Evolutionary conservation across 148 eudicot genomes (phyloP).

Genomic region (Dianthus caryophyllus): DNA sequence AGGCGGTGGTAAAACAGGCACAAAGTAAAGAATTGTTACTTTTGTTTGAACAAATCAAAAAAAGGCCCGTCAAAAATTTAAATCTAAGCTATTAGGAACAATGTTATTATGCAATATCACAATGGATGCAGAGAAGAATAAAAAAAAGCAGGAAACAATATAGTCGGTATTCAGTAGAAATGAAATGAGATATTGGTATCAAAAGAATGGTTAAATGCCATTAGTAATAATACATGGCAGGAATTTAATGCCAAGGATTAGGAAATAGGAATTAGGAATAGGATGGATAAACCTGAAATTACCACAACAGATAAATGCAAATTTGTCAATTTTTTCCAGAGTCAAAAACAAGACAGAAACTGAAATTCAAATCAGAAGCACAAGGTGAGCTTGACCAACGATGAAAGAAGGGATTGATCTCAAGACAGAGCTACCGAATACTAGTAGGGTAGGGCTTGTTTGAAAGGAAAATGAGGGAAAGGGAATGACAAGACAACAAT

Average conservation of each 20-base stretch:
- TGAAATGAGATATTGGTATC: constrained; percentile 32
- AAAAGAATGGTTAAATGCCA: constrained; percentile 18
- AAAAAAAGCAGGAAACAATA: constrained; percentile 15
- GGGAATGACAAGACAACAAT: too few species aligned
- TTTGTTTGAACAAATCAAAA: constrained; percentile 33
- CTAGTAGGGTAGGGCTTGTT: too few species aligned
- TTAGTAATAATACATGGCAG: too few species aligned
- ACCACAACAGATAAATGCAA: constrained; percentile 24
- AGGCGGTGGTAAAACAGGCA: constrained; percentile 45
- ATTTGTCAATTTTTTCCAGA: constrained; percentile 15
- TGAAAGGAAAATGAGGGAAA: too few species aligned
- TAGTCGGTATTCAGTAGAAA: constrained; percentile 26
- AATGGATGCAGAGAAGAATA: constrained; percentile 28
- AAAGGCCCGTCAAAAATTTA: constrained; percentile 27
- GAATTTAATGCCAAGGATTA: too few species aligned
- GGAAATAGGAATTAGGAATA: too few species aligned
- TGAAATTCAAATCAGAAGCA: too few species aligned
- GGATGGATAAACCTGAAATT: constrained; percentile 24
- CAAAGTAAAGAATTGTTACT: constrained; percentile 34
- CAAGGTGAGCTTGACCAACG: too few species aligned
- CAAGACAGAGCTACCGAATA: too few species aligned
- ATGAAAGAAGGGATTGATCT: too few species aligned
- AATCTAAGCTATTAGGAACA: constrained; percentile 34
- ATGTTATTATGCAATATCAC: constrained; percentile 37
- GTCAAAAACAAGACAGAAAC: too few species aligned